Base-by-base conservation (phyloP, 768 basidiomycete species). In the Leccinum variicolor region DNA sequence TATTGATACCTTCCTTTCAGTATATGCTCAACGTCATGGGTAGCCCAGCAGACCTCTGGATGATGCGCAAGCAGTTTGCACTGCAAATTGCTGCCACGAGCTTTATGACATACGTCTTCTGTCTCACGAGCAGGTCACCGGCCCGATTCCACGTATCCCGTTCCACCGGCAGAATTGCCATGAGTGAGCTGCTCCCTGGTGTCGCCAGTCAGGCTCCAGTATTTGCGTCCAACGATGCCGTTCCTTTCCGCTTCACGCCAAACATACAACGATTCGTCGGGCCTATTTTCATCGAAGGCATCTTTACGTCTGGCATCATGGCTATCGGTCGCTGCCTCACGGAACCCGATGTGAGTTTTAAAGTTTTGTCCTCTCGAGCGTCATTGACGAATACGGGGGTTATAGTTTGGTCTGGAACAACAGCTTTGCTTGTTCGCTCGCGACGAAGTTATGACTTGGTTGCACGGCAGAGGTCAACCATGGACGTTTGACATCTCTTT, bases 51-150 rank as follows among this genome's bases (percentile, higher is more conserved):
- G 92, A 94, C 64, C 80, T 98, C 3, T 99, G 96, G 96, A 82
- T 91, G 58, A 94, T 98, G 85, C 86, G 97, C 58, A 98, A 97
- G 75, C 95, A 98, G 74, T 97, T 98, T 73, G 88, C 95, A 9
- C 72, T 89, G 41, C 95, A 98, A 68, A 77, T 94, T 36, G 93
- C 97, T 6, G 82, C 90, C 1, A 85, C 84, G 45, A 89, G 91
- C 65, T 98, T 98, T 80, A 87, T 96, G 84, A 94, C 94, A 15
- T 96, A 89, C 68, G 78, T 90, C 28, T 83, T 97, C 64, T 89
- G 84, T 63, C 79, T 98, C 31, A 88, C 89, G 26, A 90, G 89
- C 67, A 86, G 96, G 47, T 80, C 84, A 7, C 96, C 96, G 0
- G 77, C 82, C 11, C 85, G 94, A 19, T 94, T 96, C 80, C 87